These are phyloP conservation scores for Nosema muscidifuracis DNA, from an alignment of 371 early-diverging fungal species.

Conservation along the genomic window DNA sequence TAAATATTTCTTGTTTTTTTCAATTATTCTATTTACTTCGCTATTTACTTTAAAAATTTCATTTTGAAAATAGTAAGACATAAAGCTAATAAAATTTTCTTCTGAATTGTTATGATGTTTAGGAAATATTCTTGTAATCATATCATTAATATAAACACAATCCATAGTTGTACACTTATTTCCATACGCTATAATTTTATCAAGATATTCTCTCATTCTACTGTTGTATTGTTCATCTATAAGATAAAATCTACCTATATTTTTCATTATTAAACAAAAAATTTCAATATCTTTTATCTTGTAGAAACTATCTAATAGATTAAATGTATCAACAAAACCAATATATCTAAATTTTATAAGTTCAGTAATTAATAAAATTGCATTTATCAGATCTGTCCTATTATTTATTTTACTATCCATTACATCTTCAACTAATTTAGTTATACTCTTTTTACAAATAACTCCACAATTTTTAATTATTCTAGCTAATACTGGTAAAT, in stretches of 20 bases:
- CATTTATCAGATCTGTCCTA: conserved; percentile 7
- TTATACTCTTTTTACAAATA: conserved; percentile 9
- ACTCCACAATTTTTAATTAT: conserved; percentile 26
- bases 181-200: conserved; percentile 5
- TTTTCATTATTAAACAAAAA: conserved; percentile 18
- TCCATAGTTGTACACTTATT: conserved; percentile 8
- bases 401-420: background rate
- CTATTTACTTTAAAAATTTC: background rate
- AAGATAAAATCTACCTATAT: conserved; percentile 10
- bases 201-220: conserved; percentile 10
- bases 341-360: conserved; percentile 19
- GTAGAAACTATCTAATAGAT: conserved; percentile 16
- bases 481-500: conserved; percentile 12
- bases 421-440: conserved; percentile 9
- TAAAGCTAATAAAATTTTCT: conserved; percentile 8
- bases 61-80: conserved; percentile 11
- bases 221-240: conserved; percentile 10
- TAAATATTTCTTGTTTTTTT: conserved; percentile 13
- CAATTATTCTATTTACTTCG: background rate
- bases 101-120: background rate
- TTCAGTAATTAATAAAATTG: conserved; percentile 9
- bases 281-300: conserved; percentile 23
- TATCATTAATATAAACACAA: conserved; percentile 16
- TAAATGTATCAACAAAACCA: conserved; percentile 1
- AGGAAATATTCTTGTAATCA: conserved; percentile 9